Evolutionary conservation across 257 asterid genomes (phyloP).

Genomic region (Capsicum rhomboideum): DNA sequence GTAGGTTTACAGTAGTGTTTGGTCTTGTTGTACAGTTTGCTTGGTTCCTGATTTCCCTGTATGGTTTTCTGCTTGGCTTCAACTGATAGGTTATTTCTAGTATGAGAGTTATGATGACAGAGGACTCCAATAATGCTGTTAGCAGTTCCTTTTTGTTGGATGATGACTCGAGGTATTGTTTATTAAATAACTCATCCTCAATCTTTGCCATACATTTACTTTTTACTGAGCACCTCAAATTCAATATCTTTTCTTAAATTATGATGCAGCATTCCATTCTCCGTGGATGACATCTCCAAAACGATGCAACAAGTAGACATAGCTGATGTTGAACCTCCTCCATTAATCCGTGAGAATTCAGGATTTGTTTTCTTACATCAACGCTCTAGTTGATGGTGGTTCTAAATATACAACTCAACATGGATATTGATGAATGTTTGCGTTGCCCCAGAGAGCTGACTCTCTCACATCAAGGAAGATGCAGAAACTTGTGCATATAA

Average conservation of each 20-base stretch:
- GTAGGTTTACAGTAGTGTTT: not conserved
- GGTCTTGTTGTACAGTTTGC: not conserved
- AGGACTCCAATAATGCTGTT: constrained; percentile 71
- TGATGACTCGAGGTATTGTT: constrained; percentile 70
- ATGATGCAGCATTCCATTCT: constrained; percentile 84
- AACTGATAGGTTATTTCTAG: constrained; percentile 60
- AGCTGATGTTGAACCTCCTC: constrained; percentile 82
- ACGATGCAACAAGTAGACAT: constrained; percentile 75
- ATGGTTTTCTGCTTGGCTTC: constrained; percentile 4
- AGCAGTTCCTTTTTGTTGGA: constrained; percentile 85
- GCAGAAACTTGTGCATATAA: constrained; percentile 43
- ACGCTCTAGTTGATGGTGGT: constrained; percentile 37
- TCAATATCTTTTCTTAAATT: constrained; percentile 2
- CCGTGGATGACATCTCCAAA: constrained; percentile 95
- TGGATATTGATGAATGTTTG: not conserved
- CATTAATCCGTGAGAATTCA: constrained; percentile 84
- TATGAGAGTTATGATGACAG: constrained; percentile 73
- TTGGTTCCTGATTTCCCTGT: not conserved
- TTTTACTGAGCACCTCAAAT: not conserved
- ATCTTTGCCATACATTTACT: not conserved
- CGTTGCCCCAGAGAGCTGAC: constrained; percentile 4
- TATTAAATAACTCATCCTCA: not conserved
- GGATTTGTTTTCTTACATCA: constrained; percentile 85
- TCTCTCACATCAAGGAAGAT: constrained; percentile 3
- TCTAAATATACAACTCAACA: not conserved